Evolutionary conservation across 768 basidiomycete genomes (phyloP).

Genomic region (Cantharellus cinnabarinus): DNA sequence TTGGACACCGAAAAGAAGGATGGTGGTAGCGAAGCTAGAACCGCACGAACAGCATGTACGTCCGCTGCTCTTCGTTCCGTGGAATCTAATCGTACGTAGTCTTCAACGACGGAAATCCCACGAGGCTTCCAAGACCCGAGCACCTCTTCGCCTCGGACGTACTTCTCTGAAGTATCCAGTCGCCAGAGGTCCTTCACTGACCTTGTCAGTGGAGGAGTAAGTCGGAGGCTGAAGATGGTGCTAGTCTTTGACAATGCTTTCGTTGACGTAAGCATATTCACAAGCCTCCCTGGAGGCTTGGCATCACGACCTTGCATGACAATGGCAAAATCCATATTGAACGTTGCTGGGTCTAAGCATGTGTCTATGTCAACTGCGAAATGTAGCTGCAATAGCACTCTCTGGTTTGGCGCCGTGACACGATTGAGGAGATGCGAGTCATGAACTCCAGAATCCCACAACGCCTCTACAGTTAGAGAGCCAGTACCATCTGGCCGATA

Average conservation of each 20-base stretch:
- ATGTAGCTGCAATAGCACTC: slow-evolving; percentile 54
- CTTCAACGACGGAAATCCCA: slow-evolving; percentile 75
- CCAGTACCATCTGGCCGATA: slow-evolving; percentile 77
- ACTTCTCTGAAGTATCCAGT: slow-evolving; percentile 85
- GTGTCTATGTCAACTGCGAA: slow-evolving; percentile 70
- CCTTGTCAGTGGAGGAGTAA: slow-evolving; percentile 69
- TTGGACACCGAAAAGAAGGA: slow-evolving; percentile 13
- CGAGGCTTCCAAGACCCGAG: slow-evolving; percentile 72
- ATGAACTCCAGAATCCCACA: slow-evolving; percentile 91
- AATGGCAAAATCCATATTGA: slow-evolving; percentile 71
- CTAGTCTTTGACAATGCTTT: slow-evolving; percentile 63
- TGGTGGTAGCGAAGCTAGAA: slow-evolving; percentile 24
- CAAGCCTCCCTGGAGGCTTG: slow-evolving; percentile 55
- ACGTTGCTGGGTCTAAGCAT: slow-evolving; percentile 70
- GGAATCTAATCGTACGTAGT: slow-evolving; percentile 50
- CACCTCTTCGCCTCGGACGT: slow-evolving; percentile 79
- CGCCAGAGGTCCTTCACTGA: slow-evolving; percentile 85
- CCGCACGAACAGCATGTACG: slow-evolving; percentile 70
- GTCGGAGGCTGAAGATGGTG: slow-evolving; percentile 61
- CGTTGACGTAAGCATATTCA: slow-evolving; percentile 55
- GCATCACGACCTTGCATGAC: slow-evolving; percentile 72
- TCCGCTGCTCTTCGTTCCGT: slow-evolving; percentile 65
- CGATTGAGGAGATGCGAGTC: slow-evolving; percentile 71
- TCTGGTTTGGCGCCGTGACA: slow-evolving; percentile 57
- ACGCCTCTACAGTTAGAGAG: slow-evolving; percentile 39